Base-by-base conservation (phyloP, 768 basidiomycete species). In the Termitomyces sp. region DNA sequence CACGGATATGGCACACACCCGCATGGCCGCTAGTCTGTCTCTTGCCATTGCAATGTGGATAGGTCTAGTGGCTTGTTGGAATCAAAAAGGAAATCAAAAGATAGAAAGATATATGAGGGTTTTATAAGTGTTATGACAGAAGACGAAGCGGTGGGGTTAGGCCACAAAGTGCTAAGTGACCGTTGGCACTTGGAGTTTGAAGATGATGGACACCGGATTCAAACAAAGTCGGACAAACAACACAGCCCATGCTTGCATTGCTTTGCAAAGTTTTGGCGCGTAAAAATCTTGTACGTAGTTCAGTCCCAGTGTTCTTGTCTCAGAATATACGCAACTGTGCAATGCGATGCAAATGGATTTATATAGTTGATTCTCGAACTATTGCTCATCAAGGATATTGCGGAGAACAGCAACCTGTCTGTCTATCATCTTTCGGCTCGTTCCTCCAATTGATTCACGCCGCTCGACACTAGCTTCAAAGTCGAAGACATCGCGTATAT, bases 391-490 rank as follows among this genome's bases (percentile, higher is more conserved):
- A 50, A 95, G 72, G 34, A 81, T 80, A 59, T 78, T 77, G 56
- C 92, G 84, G 66, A 97, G 77, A 4, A 91, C 86, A 17, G 84
- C 73, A 59, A 98, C 87, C 76, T 98, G 96, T 65, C 94, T 78
- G 65, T 88, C 83, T 12, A 99, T 82, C 83, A 94, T 96, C 66
- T 80, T 81, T 61, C 83, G 81, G 71, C 92, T 94, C 4, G 97
- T 87, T 10, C 97, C 97, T 37, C 97, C 97, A 66, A 98, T 93
- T 2, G 96, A 88, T 69, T 91, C 83, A 68, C 96, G 78, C 63
- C 94, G 85, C 79, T 99, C 97, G 14, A 98, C 95, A 64, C 91
- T 93, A 52, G 90, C 88, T 73, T 98, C 96, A 72, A 98, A 99
- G 75, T 98, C 85, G 71, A 98, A 99, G 53, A 99, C 88, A 3